Percentiles rank a stretch among this genome's conserved stretches.
Conservation (phyloP, 2,329 filamentous ascomycete genomes). For the Colletotrichum brevisporum region DNA sequence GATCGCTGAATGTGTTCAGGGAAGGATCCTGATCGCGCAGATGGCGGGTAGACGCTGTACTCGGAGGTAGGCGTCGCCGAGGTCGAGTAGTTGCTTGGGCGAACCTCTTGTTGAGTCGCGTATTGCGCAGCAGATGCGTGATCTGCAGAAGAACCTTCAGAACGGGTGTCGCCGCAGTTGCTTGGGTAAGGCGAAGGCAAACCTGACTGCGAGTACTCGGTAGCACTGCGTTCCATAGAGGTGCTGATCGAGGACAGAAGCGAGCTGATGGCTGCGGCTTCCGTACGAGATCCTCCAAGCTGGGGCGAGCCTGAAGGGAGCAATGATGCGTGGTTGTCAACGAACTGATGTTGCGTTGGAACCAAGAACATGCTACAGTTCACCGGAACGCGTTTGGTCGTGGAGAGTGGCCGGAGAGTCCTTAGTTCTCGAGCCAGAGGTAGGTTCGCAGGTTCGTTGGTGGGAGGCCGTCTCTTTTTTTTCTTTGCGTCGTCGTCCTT, state of each 20-base stretch:
- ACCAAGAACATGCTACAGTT: conserved; percentile 53
- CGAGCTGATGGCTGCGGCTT: conserved; percentile 47
- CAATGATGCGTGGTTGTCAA: conserved; percentile 49
- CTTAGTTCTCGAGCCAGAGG: conserved; percentile 50
- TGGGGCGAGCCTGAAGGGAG: conserved; percentile 45
- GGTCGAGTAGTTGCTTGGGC: conserved; percentile 78
- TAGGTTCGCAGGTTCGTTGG: conserved; percentile 35
- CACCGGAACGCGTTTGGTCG: conserved; percentile 43
- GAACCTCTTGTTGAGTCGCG: conserved; percentile 84
- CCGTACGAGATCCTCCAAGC: conserved; percentile 47
- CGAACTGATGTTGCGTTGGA: conserved; percentile 50
- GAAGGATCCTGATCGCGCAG: conserved; percentile 86
- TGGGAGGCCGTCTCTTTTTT: conserved; percentile 26
- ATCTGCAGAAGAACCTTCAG: conserved; percentile 92
- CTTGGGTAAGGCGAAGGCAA: conserved; percentile 81
- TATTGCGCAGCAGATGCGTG: conserved; percentile 94
- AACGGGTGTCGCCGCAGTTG: conserved; percentile 77
- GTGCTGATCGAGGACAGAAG: conserved; percentile 48
- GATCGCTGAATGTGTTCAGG: conserved; percentile 89
- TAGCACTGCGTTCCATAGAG: conserved; percentile 73
- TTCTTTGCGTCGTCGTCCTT: background rate
- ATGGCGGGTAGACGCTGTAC: conserved; percentile 83
- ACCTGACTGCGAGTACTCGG: conserved; percentile 90
- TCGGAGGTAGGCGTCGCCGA: conserved; percentile 90
- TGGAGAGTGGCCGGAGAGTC: conserved; percentile 45